These are phyloP conservation scores for Flaveria ramosissima DNA, from an alignment of 129 eudicot genomes.

Conservation along the genomic window DNA sequence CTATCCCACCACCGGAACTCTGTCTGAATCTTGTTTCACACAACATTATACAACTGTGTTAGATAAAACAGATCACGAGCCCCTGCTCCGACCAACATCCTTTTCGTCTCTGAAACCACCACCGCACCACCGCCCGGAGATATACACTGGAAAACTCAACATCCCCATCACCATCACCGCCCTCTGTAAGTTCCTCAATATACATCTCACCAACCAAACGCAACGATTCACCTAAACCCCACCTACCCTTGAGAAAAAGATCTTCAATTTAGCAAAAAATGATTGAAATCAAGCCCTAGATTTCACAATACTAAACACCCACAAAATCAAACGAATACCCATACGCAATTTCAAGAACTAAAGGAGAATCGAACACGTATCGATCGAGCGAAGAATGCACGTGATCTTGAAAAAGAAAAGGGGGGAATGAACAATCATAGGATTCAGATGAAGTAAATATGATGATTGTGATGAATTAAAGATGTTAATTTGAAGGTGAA, in stretches of 20 bases:
- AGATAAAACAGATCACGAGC: constrained; percentile 88
- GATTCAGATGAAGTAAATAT: neutral
- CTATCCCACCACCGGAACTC: constrained; percentile 92
- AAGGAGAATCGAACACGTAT: constrained; percentile 14
- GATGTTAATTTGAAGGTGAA: constrained; percentile 26
- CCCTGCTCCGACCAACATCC: constrained; percentile 80
- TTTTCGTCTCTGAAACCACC: constrained; percentile 49
- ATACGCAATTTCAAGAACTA: neutral
- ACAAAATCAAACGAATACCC: neutral
- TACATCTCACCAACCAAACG: constrained; percentile 39
- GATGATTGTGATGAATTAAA: constrained; percentile 1
- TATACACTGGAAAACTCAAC: constrained; percentile 28
- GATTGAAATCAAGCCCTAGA: constrained; percentile 29
- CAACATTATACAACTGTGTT: constrained; percentile 70
- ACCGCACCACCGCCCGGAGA: constrained; percentile 25
- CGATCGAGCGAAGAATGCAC: constrained; percentile 15
- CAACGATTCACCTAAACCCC: neutral
- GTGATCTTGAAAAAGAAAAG: constrained; percentile 19
- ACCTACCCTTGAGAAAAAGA: constrained; percentile 17
- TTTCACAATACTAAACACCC: neutral
- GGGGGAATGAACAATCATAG: neutral
- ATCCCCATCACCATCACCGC: constrained; percentile 35
- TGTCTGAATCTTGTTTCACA: constrained; percentile 71
- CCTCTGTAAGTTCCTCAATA: constrained; percentile 68
- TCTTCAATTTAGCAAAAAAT: neutral